Evolutionary conservation across 805 yeast species (phyloP), one percentile per base, ranked within the genome.

Genomic region (Ogataea wickerhamii): DNA sequence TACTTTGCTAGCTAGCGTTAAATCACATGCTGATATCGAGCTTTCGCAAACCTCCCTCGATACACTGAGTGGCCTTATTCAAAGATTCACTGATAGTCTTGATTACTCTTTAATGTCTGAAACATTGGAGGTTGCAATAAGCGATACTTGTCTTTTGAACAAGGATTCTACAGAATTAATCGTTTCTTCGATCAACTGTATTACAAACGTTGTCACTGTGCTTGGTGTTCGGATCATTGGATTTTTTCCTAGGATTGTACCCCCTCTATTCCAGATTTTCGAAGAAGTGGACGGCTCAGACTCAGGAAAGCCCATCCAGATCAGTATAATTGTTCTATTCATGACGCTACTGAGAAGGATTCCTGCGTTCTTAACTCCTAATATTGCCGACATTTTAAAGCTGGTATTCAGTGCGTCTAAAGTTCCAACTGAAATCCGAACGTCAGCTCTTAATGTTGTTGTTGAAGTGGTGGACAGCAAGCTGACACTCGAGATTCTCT

Each of bases 151-250:
- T 19, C 62, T 88, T 37, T 61, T 70, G 44, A 74, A 70, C 47
- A 58, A 53, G 2, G 33, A 38, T 1, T 49, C 68, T 5, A 74
- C 80, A 10, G 94, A 84, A 48, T 61, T 86, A 6, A 67, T 80
- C 21, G 75, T 93, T 24, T 75, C 96, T 0, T 76, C 96, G 1
- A 68, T 87, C 41, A 76, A 81, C 49, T 79, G 82, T 41, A 74
- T 87, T 44, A 78, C 86, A 40, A 78, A 80, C 48, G 65, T 87
- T 39, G 74, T 87, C 38, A 76, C 80, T 36, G 74, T 79, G 18
- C 61, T 89, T 32, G 98, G 98, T 37, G 89, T 94, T 14, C 85
- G 87, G 55, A 71, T 82, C 45, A 82, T 93, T 55, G 89, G 95
- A 5, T 76, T 72, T 54, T 85, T 88, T 70, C 87, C 97, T 22